Percentiles rank a stretch among this genome's conserved stretches.
phyloP scores from a whole-genome alignment of 139 green algal genomes.

The Spirogloea muscicola region DNA sequence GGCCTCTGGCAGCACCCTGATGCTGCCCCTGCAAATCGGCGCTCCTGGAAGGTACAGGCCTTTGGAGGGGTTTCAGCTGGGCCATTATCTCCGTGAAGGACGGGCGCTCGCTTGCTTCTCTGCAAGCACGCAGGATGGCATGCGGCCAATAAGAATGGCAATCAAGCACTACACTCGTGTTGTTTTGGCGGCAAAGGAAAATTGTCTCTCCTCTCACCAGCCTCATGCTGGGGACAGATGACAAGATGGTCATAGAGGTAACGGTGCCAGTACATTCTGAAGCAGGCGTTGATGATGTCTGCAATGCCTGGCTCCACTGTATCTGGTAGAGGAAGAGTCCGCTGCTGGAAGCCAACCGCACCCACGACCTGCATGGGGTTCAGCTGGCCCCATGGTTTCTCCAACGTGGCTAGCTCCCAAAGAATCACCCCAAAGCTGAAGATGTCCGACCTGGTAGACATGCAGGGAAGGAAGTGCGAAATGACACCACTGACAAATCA shows the following conservation, averaged over 20 bases:
- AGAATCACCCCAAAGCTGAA: constrained; percentile 83
- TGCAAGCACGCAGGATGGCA: background rate
- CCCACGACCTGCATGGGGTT: constrained; percentile 80
- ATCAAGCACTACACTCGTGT: background rate
- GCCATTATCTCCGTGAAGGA: constrained; percentile 11
- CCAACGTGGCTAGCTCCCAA: constrained; percentile 82
- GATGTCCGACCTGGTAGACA: constrained; percentile 65
- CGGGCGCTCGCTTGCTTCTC: background rate
- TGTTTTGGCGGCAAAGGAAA: too few relatives aligned
- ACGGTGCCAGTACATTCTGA: background rate
- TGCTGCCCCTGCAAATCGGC: too few relatives aligned
- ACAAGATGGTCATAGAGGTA: too few relatives aligned
- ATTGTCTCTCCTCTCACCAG: too few relatives aligned
- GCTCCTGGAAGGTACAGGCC: too few relatives aligned
- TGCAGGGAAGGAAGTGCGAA: too few relatives aligned
- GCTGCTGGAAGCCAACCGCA: constrained; percentile 73
- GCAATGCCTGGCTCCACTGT: constrained; percentile 49
- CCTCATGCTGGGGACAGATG: too few relatives aligned
- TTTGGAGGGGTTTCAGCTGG: constrained; percentile 10
- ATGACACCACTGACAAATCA: too few relatives aligned
- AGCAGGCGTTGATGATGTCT: constrained; percentile 36
- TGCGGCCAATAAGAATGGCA: background rate
- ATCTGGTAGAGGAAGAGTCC: constrained; percentile 65
- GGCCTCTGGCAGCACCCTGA: too few relatives aligned
- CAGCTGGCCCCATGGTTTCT: constrained; percentile 78